These are phyloP conservation scores for Gamsiella multidivaricata DNA, from an alignment of 192 early-diverging fungal species.

Conservation along the genomic window DNA sequence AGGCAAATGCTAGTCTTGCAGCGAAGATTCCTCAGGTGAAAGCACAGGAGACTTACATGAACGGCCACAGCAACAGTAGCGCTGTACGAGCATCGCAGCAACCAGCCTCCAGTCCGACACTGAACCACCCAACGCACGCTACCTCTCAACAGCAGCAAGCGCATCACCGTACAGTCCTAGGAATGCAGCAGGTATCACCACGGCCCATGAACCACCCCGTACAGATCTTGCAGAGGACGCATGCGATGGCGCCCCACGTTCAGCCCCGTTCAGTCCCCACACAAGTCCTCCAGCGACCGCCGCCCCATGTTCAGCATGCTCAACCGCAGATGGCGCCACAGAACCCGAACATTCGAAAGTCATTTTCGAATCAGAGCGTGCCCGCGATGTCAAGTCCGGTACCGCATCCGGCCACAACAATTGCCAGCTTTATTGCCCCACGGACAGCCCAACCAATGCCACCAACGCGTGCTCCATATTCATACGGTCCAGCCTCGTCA, in stretches of 20 bases:
- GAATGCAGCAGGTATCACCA: conserved; percentile 15
- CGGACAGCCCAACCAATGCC: conserved; percentile 29
- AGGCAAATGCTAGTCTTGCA: background rate
- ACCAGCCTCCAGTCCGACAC: background rate
- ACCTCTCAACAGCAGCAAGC: background rate
- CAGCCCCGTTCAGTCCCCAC: conserved; percentile 44
- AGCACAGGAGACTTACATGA: conserved; percentile 9
- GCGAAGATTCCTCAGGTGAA: background rate
- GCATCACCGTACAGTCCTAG: conserved; percentile 8
- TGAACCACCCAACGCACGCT: background rate
- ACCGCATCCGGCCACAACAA: conserved; percentile 24
- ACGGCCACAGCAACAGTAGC: conserved; percentile 14
- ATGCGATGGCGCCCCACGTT: conserved; percentile 33
- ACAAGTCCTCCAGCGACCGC: conserved; percentile 47
- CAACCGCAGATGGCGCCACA: background rate
- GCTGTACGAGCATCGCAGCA: conserved; percentile 10
- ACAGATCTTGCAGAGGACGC: conserved; percentile 46
- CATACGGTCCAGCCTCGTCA: conserved; percentile 33
- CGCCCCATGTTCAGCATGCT: conserved; percentile 3
- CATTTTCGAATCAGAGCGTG: conserved; percentile 27
- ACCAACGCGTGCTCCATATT: conserved; percentile 36
- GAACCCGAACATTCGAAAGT: conserved; percentile 4
- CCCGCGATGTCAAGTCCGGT: conserved; percentile 24
- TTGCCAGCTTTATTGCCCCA: conserved; percentile 45
- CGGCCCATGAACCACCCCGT: conserved; percentile 37